Evolutionary conservation across 1,139 yeast genomes (phyloP).

Genomic region (Suhomyces bribrorum): DNA sequence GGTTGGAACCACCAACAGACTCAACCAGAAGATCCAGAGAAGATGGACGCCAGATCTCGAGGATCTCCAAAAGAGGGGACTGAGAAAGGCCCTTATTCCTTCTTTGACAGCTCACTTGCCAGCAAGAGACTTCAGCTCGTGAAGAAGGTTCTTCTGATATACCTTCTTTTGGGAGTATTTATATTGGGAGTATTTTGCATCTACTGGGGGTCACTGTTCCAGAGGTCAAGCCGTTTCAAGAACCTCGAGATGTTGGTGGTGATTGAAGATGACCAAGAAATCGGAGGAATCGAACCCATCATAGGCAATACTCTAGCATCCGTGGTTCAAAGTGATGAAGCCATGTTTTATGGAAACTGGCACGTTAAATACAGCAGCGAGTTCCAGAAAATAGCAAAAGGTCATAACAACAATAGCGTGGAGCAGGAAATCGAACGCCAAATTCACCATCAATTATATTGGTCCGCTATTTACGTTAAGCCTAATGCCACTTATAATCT

Average conservation of each 20-base stretch:
- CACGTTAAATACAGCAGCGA: constrained; percentile 17
- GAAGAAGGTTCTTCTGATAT: constrained; percentile 15
- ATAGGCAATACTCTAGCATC: constrained; percentile 31
- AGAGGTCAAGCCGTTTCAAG: constrained; percentile 27
- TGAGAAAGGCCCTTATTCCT: too few relatives aligned
- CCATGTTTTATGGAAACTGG: constrained; percentile 25
- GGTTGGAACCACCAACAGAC: too few relatives aligned
- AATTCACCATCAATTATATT: constrained; percentile 47
- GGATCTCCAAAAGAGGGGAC: too few relatives aligned
- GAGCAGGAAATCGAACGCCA: constrained; percentile 33
- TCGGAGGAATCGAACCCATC: constrained; percentile 31
- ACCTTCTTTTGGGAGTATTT: constrained; percentile 28
- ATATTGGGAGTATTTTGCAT: constrained; percentile 38
- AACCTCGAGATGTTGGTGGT: constrained; percentile 44
- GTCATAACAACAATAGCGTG: constrained; percentile 17
- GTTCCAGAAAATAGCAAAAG: constrained; percentile 20
- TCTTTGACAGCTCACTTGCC: constrained; percentile 30
- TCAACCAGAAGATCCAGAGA: too few relatives aligned
- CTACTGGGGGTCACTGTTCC: constrained; percentile 48
- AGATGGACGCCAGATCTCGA: too few relatives aligned
- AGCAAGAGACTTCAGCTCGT: constrained; percentile 22
- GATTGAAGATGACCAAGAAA: constrained; percentile 34
- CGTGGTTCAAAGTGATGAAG: constrained; percentile 22
- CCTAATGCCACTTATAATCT: constrained; percentile 32
- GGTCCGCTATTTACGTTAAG: constrained; percentile 45